Conservation (phyloP, 257 asterid genomes). For the Petrea volubilis region DNA sequence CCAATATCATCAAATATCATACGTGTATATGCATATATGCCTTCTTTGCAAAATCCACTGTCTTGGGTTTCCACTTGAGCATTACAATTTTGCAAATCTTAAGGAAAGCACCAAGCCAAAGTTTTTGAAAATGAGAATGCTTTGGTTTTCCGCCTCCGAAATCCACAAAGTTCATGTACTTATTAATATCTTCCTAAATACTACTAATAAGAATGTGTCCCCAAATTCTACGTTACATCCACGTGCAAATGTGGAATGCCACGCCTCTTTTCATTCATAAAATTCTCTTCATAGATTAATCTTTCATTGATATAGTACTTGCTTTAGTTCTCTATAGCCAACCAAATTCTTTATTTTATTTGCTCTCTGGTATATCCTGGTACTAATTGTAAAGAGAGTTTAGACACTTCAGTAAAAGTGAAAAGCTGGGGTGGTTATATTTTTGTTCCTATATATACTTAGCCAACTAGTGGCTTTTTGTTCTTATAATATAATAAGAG, state of each 20-base stretch:
- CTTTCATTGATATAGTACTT: neutral
- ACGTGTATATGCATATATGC: neutral
- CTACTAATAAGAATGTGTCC: neutral
- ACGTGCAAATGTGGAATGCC: neutral
- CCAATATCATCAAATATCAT: too few species aligned
- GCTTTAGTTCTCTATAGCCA: neutral
- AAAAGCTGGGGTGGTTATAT: too few species aligned
- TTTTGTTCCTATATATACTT: too few species aligned
- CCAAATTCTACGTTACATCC: neutral
- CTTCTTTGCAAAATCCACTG: constrained; percentile 26
- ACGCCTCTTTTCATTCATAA: neutral
- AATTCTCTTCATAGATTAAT: neutral
- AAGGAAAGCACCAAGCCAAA: constrained; percentile 43
- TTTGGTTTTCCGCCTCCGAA: neutral
- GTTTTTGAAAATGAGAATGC: constrained; percentile 7
- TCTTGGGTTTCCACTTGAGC: constrained; percentile 36
- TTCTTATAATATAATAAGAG: too few species aligned
- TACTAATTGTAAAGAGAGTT: too few species aligned
- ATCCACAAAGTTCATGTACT: constrained; percentile 13
- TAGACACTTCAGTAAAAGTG: too few species aligned
- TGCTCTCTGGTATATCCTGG: too few species aligned
- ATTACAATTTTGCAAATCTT: constrained; percentile 42
- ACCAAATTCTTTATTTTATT: too few species aligned
- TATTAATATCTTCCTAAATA: neutral
- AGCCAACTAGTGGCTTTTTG: too few species aligned